Percentiles rank a stretch among this genome's conserved stretches.
These are phyloP conservation scores for Umbelopsis isabellina DNA, from an alignment of 192 early-diverging fungal genomes.

Conservation along the genomic window DNA sequence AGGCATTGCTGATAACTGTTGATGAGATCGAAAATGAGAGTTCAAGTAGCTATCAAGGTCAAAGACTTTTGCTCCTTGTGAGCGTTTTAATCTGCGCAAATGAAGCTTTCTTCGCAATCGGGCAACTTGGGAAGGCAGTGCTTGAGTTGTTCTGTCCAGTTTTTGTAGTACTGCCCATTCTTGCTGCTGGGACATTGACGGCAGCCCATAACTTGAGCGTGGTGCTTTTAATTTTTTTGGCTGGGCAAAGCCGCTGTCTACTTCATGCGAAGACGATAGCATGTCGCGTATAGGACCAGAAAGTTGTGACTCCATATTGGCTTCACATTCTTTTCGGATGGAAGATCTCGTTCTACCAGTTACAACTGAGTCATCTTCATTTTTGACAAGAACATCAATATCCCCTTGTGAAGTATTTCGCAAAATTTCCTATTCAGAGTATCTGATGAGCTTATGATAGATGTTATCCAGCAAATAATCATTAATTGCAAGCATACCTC, in stretches of 20 bases:
- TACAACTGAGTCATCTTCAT: background rate
- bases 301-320: background rate
- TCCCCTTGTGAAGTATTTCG: too few species aligned
- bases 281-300: background rate
- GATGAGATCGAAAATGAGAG: constrained; percentile 40
- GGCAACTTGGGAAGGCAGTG: constrained; percentile 44
- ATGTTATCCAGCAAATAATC: background rate
- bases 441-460: background rate
- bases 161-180: constrained; percentile 60
- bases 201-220: background rate
- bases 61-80: constrained; percentile 63
- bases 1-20: constrained; percentile 5
- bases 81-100: constrained; percentile 58
- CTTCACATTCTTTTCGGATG: constrained; percentile 1
- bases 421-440: too few species aligned
- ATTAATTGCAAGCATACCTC: background rate
- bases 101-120: constrained; percentile 65
- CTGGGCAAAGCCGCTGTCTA: too few species aligned
- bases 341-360: background rate
- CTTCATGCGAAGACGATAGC: background rate
- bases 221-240: background rate
- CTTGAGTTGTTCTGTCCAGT: constrained; percentile 44
- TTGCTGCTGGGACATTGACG: constrained; percentile 41
- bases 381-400: background rate
- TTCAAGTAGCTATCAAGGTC: constrained; percentile 65